Evolutionary conservation across 2,329 filamentous ascomycete species (phyloP), one percentile per base, ranked within the genome.

Genomic region (Emergomyces africanus): DNA sequence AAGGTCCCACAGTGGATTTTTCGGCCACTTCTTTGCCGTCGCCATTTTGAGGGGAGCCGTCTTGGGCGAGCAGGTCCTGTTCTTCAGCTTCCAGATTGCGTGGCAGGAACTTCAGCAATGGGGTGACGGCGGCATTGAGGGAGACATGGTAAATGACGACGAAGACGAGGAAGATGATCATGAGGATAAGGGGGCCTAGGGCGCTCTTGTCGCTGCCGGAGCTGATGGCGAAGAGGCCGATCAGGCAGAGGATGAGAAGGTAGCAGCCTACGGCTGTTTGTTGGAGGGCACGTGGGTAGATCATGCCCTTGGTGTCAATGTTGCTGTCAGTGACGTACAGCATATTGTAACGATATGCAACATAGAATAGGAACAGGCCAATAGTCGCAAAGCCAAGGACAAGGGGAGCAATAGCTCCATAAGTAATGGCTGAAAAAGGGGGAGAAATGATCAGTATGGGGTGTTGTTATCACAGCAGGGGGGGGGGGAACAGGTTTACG

Each of bases 321-420:
- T 83, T 76, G 9, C 88, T 84, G 69, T 95, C 88, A 56, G 85
- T 87, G 41, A 96, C 90, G 71, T 89, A 96, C 55, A 96, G 80
- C 59, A 97, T 75, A 69, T 96, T 95, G 79, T 97, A 96, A 20
- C 88, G 83, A 79, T 90, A 96, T 54, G 90, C 88, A 57, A 92
- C 77, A 70, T 95, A 95, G 73, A 96, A 91, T 48, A 94, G 77
- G 25, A 80, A 83, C 61, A 96, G 81, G 33, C 89, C 90, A 44
- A 89, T 79, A 0, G 86, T 84, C 1, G 89, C 89, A 67, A 96
- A 96, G 5, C 85, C 83, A 55, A 96, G 79, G 58, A 96, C 85
- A 12, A 96, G 76, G 0, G 91, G 92, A 2, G 90, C 89, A 66
- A 96, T 95, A 63, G 85, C 86, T 1, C 90, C 86, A 69, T 96